These are phyloP conservation scores for Anacardium occidentale DNA, from an alignment of 345 rosid species.

Conservation along the genomic window DNA sequence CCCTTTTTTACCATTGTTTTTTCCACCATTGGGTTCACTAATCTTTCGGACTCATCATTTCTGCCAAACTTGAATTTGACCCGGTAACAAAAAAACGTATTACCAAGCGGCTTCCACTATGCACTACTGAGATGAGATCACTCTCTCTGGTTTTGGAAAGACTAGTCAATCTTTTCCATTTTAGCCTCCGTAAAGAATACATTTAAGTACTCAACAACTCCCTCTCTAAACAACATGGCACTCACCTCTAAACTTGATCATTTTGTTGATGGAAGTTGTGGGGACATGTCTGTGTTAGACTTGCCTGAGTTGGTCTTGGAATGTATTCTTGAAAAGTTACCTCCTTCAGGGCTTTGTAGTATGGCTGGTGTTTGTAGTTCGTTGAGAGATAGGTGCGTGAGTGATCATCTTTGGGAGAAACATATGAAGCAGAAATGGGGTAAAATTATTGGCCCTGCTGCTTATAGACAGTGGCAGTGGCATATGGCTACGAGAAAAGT, in stretches of 20 bases:
- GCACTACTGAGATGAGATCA: conserved; percentile 65
- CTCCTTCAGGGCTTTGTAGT: conserved; percentile 64
- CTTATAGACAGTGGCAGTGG: conserved; percentile 67
- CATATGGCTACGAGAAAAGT: conserved; percentile 41
- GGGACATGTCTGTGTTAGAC: conserved; percentile 58
- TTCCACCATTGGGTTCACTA: conserved; percentile 19
- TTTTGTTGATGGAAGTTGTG: conserved; percentile 21
- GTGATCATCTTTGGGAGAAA: conserved; percentile 79
- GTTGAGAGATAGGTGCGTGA: conserved; percentile 61
- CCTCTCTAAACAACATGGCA: conserved; percentile 32
- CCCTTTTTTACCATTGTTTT: conserved; percentile 18
- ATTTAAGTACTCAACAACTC: conserved; percentile 21
- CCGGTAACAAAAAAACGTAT: neutral
- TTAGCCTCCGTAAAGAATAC: conserved; percentile 23
- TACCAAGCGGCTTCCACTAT: conserved; percentile 52
- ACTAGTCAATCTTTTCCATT: conserved; percentile 32
- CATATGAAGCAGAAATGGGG: conserved; percentile 85
- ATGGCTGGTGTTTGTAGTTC: conserved; percentile 84
- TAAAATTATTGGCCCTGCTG: conserved; percentile 65
- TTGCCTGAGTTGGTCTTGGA: conserved; percentile 84
- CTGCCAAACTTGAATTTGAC: conserved; percentile 42
- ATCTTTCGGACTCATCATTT: conserved; percentile 19
- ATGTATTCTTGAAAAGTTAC: conserved; percentile 78
- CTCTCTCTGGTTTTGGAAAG: conserved; percentile 57
- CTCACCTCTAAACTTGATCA: conserved; percentile 24